Percentiles rank a stretch among this genome's conserved stretches.
phyloP scores from a whole-genome alignment of 2,329 filamentous ascomycete genomes.

The Fusarium armeniacum region DNA sequence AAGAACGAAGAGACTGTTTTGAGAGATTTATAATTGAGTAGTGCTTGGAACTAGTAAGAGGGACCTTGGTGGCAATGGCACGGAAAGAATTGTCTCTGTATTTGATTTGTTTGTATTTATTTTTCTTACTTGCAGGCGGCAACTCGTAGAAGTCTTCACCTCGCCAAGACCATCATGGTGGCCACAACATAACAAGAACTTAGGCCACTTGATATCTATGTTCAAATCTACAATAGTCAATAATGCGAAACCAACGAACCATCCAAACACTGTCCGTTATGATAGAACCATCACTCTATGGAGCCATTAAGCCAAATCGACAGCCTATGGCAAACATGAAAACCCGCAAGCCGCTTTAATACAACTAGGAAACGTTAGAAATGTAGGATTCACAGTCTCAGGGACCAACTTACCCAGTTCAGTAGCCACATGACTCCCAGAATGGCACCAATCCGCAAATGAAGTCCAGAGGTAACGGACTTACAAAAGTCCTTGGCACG shows the following conservation, averaged over 20 bases:
- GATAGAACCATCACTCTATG: too few relatives aligned
- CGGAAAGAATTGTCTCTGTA: not conserved
- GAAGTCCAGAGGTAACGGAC: conserved; percentile 10
- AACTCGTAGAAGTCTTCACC: accelerated
- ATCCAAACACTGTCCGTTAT: too few relatives aligned
- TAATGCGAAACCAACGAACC: not conserved
- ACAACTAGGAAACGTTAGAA: conserved; percentile 40
- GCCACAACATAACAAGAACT: not conserved
- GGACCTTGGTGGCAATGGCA: too few relatives aligned
- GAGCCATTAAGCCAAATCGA: not conserved
- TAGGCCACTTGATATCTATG: not conserved
- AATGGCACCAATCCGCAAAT: conserved; percentile 34
- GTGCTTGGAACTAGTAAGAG: too few relatives aligned
- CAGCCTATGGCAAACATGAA: not conserved
- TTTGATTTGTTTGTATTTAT: not conserved
- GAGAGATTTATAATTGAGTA: not conserved
- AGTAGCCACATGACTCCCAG: conserved; percentile 46
- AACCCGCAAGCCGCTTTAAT: conserved; percentile 5
- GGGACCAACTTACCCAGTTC: conserved; percentile 40
- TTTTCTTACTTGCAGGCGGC: not conserved
- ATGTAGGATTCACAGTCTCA: accelerated
- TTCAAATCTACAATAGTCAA: conserved; percentile 8
- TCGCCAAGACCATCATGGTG: too few relatives aligned
- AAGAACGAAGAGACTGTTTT: conserved; percentile 30
- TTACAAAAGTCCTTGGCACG: conserved; percentile 21